Percentiles rank a stretch among this genome's conserved stretches.
Evolutionary conservation across 352 stramenopile genomes (phyloP).

Genomic region (Globisporangium lucens): DNA sequence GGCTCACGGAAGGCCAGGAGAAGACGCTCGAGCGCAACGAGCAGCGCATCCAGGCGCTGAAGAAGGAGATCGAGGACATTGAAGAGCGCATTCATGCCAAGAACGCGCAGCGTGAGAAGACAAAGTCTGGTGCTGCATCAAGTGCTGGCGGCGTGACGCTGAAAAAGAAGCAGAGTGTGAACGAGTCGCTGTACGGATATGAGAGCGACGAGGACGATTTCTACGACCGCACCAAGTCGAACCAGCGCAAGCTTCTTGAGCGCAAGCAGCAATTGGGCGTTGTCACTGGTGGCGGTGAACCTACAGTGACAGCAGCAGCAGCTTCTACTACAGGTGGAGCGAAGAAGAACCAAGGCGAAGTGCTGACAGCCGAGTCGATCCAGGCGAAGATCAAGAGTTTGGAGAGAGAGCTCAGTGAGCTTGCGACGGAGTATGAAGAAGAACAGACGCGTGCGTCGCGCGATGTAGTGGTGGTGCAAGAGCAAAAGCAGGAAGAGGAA

Average conservation of each 20-base stretch:
- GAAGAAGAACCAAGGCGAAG: constrained; percentile 14
- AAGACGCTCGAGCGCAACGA: constrained; percentile 59
- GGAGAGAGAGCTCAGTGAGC: constrained; percentile 30
- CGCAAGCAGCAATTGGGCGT: constrained; percentile 28
- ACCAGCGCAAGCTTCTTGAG: constrained; percentile 42
- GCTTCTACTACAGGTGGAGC: not conserved
- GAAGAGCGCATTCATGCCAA: constrained; percentile 56
- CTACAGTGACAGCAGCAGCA: not conserved
- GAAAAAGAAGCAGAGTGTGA: constrained; percentile 22
- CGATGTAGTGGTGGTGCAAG: not conserved
- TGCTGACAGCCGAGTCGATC: constrained; percentile 60
- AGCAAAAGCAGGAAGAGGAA: constrained; percentile 28
- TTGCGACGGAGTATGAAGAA: constrained; percentile 25
- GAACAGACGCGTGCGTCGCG: not conserved
- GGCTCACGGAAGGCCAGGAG: constrained; percentile 63
- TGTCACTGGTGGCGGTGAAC: not conserved
- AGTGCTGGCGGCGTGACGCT: not conserved
- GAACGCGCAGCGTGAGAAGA: constrained; percentile 43
- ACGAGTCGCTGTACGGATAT: constrained; percentile 44
- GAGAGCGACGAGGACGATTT: constrained; percentile 79
- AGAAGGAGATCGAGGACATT: constrained; percentile 62
- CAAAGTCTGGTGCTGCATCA: constrained; percentile 9
- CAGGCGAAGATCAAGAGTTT: constrained; percentile 36
- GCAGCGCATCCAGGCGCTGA: constrained; percentile 48
- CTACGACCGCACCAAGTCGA: constrained; percentile 69